Percentiles rank a stretch among this genome's conserved stretches.
Evolutionary conservation across 192 early-diverging fungal genomes (phyloP).

Genomic region (Pilaira anomala): DNA sequence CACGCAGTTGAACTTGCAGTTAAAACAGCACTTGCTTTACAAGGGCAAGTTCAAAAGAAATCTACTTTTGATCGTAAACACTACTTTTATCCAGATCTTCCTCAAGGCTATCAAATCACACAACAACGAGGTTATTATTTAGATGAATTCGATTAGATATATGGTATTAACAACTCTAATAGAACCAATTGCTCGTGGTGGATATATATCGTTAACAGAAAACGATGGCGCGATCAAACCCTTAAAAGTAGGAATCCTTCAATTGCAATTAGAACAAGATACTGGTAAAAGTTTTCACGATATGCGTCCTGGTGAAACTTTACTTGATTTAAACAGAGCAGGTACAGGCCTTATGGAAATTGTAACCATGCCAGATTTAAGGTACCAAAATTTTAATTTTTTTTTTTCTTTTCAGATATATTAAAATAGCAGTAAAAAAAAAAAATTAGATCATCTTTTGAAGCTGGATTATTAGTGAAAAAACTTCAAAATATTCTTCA

Average conservation of each 20-base stretch:
- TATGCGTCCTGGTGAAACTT: constrained; percentile 53
- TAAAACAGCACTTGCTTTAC: constrained; percentile 68
- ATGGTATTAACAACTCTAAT: not conserved
- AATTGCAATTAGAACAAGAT: constrained; percentile 92
- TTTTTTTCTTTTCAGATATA: not conserved
- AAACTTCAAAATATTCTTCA: constrained; percentile 76
- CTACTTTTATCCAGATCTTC: constrained; percentile 93
- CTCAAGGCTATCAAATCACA: constrained; percentile 94
- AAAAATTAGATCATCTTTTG: constrained; percentile 55
- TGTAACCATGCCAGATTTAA: constrained; percentile 84
- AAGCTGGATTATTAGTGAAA: constrained; percentile 72
- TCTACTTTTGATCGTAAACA: constrained; percentile 93
- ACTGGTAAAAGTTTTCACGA: constrained; percentile 82
- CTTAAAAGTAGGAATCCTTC: constrained; percentile 63
- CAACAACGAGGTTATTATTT: constrained; percentile 61
- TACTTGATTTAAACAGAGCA: constrained; percentile 84
- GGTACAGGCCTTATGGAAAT: constrained; percentile 89
- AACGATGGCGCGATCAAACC: constrained; percentile 59
- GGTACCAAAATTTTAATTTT: constrained; percentile 18
- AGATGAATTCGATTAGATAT: not conserved
- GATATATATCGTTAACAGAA: constrained; percentile 52
- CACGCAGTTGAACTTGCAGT: constrained; percentile 73
- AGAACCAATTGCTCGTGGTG: constrained; percentile 78
- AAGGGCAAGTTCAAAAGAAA: constrained; percentile 54
- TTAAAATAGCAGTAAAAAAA: not conserved